Percentiles rank a stretch among this genome's conserved stretches.
Evolutionary conservation across 768 basidiomycete genomes (phyloP).

Genomic region (Boletus sensibilis): DNA sequence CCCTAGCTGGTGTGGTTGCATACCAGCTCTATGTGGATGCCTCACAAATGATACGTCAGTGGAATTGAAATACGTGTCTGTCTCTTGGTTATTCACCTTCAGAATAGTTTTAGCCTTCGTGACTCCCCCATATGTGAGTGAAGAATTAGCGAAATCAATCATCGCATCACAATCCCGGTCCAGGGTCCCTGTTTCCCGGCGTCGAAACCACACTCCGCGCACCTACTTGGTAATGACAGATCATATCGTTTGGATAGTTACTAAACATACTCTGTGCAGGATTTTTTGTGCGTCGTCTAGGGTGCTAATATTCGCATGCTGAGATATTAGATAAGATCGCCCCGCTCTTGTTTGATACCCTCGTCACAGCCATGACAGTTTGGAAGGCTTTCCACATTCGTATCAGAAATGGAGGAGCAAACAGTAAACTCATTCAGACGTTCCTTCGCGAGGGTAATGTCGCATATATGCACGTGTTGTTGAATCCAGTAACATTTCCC

Average conservation of each 20-base stretch:
- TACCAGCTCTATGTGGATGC: conserved; percentile 82
- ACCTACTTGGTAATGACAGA: conserved; percentile 61
- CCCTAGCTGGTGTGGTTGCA: conserved; percentile 69
- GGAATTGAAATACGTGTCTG: not conserved
- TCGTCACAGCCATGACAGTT: conserved; percentile 79
- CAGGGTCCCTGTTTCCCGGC: conserved; percentile 75
- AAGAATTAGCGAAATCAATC: not conserved
- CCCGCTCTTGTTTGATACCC: conserved; percentile 76
- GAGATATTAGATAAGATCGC: conserved; percentile 54
- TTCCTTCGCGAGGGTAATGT: conserved; percentile 74
- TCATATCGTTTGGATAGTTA: not conserved
- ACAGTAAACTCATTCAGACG: conserved; percentile 77
- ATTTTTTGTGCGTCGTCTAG: conserved; percentile 51
- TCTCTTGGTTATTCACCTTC: conserved; percentile 10
- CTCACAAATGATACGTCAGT: conserved; percentile 72
- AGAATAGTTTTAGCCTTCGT: conserved; percentile 61
- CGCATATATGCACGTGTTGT: conserved; percentile 1
- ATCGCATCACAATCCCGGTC: conserved; percentile 30
- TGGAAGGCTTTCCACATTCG: conserved; percentile 78
- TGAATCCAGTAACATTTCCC: not conserved
- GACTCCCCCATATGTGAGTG: conserved; percentile 57
- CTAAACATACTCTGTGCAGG: conserved; percentile 33
- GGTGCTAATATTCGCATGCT: not conserved
- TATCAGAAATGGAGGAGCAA: conserved; percentile 70
- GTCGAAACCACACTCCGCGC: conserved; percentile 81